A percentile compares a stretch with the other conserved stretches of the same genome.
phyloP scores from a whole-genome alignment of 768 basidiomycete species.

The Psilocybe cyanescens region DNA sequence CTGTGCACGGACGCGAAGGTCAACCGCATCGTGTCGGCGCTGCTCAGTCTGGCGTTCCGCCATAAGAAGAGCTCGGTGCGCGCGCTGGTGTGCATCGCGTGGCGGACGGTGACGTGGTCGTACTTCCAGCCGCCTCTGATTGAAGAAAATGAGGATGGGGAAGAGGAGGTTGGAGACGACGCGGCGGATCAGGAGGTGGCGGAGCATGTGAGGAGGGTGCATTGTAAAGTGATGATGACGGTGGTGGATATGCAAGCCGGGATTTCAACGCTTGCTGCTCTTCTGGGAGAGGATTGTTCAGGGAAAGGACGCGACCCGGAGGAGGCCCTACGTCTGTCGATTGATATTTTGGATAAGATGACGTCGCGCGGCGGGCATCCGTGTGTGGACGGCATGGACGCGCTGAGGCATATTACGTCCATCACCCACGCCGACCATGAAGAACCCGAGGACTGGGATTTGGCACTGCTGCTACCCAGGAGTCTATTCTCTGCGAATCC shows the following conservation, averaged over 20 bases:
- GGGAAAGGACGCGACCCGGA: slow-evolving; percentile 27
- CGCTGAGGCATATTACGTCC: slow-evolving; percentile 43
- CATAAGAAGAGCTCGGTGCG: slow-evolving; percentile 70
- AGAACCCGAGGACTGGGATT: slow-evolving; percentile 44
- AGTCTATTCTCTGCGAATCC: slow-evolving; percentile 27
- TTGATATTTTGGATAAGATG: slow-evolving; percentile 61
- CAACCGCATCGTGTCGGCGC: slow-evolving; percentile 47
- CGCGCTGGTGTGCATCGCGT: slow-evolving; percentile 60
- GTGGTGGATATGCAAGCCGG: slow-evolving; percentile 58
- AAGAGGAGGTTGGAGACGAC: slow-evolving; percentile 20
- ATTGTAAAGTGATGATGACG: slow-evolving; percentile 53
- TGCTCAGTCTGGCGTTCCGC: slow-evolving; percentile 59
- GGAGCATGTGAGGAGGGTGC: slow-evolving; percentile 36
- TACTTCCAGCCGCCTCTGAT: slow-evolving; percentile 60
- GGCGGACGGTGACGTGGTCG: slow-evolving; percentile 69
- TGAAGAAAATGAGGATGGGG: slow-evolving; percentile 36
- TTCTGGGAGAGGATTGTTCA: slow-evolving; percentile 38
- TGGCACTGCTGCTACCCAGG: slow-evolving; percentile 26
- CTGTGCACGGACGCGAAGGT: slow-evolving; percentile 49
- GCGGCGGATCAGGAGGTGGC: neutral
- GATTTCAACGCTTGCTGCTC: slow-evolving; percentile 55
- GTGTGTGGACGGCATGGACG: slow-evolving; percentile 58
- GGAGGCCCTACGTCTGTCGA: slow-evolving; percentile 46
- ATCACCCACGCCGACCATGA: slow-evolving; percentile 18
- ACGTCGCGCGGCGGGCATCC: slow-evolving; percentile 52